These are phyloP conservation scores for Lichtheimia hyalospora DNA, from an alignment of 371 early-diverging fungal species.

Conservation along the genomic window DNA sequence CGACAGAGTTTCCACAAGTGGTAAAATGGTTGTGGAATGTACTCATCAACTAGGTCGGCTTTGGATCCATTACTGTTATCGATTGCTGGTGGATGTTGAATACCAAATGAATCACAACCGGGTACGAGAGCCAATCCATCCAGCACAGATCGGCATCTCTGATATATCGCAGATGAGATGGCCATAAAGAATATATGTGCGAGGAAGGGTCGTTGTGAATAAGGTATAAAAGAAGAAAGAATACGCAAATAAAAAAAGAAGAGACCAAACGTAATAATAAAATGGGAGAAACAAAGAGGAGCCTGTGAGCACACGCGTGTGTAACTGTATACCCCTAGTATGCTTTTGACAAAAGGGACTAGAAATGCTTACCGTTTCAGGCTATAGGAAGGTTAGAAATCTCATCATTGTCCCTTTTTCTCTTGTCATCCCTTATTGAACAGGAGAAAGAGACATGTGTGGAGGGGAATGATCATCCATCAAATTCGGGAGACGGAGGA, in stretches of 20 bases:
- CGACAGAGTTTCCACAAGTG: conserved; percentile 87
- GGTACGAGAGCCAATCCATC: conserved; percentile 5
- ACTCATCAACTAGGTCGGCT: neutral
- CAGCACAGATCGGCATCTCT: conserved; percentile 5
- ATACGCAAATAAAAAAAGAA: conserved; percentile 1
- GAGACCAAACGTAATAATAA: conserved; percentile 3
- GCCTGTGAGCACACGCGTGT: neutral
- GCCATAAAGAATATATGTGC: neutral
- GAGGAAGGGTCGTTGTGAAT: neutral
- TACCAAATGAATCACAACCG: neutral
- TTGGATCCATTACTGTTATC: conserved; percentile 9
- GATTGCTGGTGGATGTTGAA: neutral
- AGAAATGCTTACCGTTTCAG: neutral
- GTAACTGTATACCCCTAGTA: neutral
- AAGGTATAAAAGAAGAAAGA: conserved; percentile 1
- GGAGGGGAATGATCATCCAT: too few species aligned
- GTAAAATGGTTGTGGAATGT: conserved; percentile 9
- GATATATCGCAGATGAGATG: neutral
- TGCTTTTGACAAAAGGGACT: conserved; percentile 9
- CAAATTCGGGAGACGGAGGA: too few species aligned
- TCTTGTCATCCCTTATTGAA: neutral
- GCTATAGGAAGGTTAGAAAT: conserved; percentile 1
- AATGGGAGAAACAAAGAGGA: conserved; percentile 2
- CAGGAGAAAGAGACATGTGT: too few species aligned
- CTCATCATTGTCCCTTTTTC: conserved; percentile 2